These are phyloP conservation scores for Leccinum disarticulatum DNA, from an alignment of 768 basidiomycete species.

Conservation along the genomic window DNA sequence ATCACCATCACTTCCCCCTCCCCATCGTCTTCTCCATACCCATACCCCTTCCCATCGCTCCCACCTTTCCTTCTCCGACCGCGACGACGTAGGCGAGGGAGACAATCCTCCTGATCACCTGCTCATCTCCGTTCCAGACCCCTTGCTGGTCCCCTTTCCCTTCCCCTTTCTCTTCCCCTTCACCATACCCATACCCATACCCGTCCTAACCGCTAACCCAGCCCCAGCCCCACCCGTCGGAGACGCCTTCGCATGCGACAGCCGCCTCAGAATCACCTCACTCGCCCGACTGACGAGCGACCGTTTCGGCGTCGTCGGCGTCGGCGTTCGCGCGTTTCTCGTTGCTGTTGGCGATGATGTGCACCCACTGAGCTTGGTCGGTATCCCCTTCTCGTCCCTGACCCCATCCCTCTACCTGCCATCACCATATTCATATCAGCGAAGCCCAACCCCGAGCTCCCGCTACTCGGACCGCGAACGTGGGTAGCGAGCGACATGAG, in stretches of 20 bases:
- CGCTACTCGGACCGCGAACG: no score
- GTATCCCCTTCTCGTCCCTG: not conserved
- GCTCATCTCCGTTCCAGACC: no score
- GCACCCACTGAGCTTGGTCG: slow-evolving; percentile 28
- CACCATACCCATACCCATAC: no score
- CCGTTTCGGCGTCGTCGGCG: not conserved
- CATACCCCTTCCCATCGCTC: not conserved
- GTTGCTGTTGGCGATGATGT: no score
- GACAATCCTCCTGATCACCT: not conserved
- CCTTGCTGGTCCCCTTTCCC: no score
- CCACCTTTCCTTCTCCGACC: not conserved
- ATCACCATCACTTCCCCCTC: slow-evolving; percentile 25
- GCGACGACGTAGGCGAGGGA: not conserved
- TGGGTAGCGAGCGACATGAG: no score
- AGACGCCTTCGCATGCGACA: slow-evolving; percentile 18
- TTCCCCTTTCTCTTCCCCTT: no score
- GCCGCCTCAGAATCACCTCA: slow-evolving; percentile 10
- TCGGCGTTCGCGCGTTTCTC: not conserved
- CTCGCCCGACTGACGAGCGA: slow-evolving; percentile 13
- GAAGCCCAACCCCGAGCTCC: no score
- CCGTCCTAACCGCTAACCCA: no score
- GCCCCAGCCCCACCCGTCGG: no score
- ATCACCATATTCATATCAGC: no score
- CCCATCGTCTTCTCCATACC: not conserved
- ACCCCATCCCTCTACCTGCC: no score